These are phyloP conservation scores for Podila minutissima DNA, from an alignment of 192 early-diverging fungal species.

Conservation along the genomic window DNA sequence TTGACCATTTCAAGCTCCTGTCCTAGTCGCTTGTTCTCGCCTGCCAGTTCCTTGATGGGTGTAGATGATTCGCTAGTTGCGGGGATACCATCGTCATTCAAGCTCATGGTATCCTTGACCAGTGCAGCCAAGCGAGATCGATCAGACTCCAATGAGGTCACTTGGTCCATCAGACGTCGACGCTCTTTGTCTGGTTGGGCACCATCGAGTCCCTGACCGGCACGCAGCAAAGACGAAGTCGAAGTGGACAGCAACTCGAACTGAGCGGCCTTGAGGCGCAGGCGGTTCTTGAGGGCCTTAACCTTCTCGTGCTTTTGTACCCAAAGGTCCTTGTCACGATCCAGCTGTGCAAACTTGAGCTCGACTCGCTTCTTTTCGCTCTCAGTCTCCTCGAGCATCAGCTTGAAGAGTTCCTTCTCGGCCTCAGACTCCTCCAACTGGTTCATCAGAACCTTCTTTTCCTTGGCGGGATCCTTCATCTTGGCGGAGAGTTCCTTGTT, in stretches of 20 bases:
- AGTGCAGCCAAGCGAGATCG: conserved; percentile 38
- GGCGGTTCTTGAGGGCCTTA: conserved; percentile 28
- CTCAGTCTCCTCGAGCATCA: conserved; percentile 46
- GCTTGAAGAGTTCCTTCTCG: conserved; percentile 42
- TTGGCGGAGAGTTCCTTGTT: conserved; percentile 27
- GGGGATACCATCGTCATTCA: background rate
- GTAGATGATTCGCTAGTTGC: background rate
- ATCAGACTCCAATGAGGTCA: conserved; percentile 30
- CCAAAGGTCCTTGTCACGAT: conserved; percentile 36
- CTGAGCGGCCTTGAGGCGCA: conserved; percentile 26
- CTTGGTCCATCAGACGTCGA: conserved; percentile 29
- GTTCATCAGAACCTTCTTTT: conserved; percentile 21
- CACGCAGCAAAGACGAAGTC: conserved; percentile 11
- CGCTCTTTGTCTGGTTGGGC: conserved; percentile 31
- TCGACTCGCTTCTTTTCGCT: conserved; percentile 40
- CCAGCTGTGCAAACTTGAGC: conserved; percentile 14
- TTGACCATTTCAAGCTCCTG: conserved; percentile 35
- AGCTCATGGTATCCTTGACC: conserved; percentile 41
- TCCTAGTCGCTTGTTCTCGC: conserved; percentile 24
- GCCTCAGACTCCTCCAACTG: conserved; percentile 42
- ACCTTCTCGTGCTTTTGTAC: conserved; percentile 13
- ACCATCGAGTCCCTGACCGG: conserved; percentile 16
- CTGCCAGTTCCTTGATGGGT: conserved; percentile 23
- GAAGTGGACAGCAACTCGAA: conserved; percentile 40
- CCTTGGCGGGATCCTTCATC: conserved; percentile 34